Conservation (phyloP, 1,284 basidiomycete genomes). For the Uromyces viciae-fabae region DNA sequence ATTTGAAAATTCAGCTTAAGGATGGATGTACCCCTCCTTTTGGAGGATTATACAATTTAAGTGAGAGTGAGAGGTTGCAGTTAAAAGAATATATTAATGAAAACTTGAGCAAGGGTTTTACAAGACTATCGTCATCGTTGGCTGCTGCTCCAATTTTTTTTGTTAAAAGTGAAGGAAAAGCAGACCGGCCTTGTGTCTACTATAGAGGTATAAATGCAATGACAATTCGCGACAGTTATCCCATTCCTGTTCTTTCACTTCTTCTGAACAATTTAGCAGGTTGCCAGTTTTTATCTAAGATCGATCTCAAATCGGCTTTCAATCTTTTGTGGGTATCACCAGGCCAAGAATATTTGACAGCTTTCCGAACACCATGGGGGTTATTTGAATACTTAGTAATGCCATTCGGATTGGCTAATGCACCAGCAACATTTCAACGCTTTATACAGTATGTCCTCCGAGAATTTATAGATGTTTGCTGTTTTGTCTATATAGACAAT, state of each 20-base stretch:
- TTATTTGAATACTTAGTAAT: constrained; percentile 57
- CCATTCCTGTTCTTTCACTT: constrained; percentile 15
- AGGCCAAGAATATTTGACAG: constrained; percentile 55
- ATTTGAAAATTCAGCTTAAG: too few relatives aligned
- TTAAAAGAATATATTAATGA: constrained; percentile 12
- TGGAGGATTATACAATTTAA: neutral
- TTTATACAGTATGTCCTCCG: constrained; percentile 36
- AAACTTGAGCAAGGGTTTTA: constrained; percentile 11
- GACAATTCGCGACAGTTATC: constrained; percentile 45
- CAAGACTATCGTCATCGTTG: neutral
- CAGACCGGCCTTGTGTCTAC: constrained; percentile 45
- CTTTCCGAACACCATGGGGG: constrained; percentile 56
- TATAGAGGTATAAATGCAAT: constrained; percentile 45
- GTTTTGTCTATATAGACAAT: neutral
- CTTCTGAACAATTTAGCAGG: neutral
- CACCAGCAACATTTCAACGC: constrained; percentile 55
- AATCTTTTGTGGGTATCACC: constrained; percentile 51
- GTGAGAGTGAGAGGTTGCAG: neutral
- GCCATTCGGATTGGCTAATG: constrained; percentile 58
- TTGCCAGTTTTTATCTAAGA: constrained; percentile 46
- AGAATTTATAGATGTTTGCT: neutral
- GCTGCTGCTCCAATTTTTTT: constrained; percentile 45
- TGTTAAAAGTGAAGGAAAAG: constrained; percentile 45
- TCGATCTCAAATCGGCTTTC: constrained; percentile 53
- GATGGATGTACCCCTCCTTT: neutral